Evolutionary conservation across 2,329 filamentous ascomycete genomes (phyloP).

Genomic region (Trichophyton schoenleinii): DNA sequence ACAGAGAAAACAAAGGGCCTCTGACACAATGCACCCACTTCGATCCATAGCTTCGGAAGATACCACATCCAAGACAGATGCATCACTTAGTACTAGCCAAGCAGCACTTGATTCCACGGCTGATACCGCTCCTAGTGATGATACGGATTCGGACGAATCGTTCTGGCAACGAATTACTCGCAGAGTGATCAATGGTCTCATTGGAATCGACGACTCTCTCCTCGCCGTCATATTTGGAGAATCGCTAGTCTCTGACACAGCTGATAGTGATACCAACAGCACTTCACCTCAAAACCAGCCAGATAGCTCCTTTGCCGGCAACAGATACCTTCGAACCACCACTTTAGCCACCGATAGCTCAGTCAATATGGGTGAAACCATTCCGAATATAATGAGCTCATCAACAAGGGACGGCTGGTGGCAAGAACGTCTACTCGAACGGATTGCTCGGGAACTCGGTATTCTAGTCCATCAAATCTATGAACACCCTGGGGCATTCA

Average conservation of each 20-base stretch:
- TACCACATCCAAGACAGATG: neutral
- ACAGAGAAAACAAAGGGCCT: slow-evolving; percentile 29
- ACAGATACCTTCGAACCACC: slow-evolving; percentile 8
- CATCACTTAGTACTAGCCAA: neutral
- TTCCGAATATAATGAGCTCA: slow-evolving; percentile 21
- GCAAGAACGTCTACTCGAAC: slow-evolving; percentile 58
- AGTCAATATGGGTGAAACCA: slow-evolving; percentile 22
- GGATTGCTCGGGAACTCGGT: slow-evolving; percentile 76
- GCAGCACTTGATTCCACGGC: neutral
- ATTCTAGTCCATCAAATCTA: slow-evolving; percentile 70
- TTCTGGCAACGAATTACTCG: slow-evolving; percentile 72
- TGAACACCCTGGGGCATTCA: slow-evolving; percentile 79
- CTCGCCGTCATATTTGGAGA: slow-evolving; percentile 83
- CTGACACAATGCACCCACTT: neutral
- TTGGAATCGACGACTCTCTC: slow-evolving; percentile 78
- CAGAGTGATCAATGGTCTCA: slow-evolving; percentile 74
- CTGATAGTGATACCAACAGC: slow-evolving; percentile 8
- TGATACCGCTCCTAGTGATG: slow-evolving; percentile 7
- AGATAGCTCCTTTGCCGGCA: slow-evolving; percentile 26
- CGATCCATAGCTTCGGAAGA: neutral
- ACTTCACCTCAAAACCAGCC: slow-evolving; percentile 11
- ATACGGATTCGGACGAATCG: slow-evolving; percentile 46
- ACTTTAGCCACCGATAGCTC: neutral
- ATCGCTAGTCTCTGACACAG: slow-evolving; percentile 41
- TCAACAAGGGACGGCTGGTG: slow-evolving; percentile 22